Percentiles rank a stretch among this genome's conserved stretches.
phyloP scores from a whole-genome alignment of 805 yeast species.

The Pichia heedii region DNA sequence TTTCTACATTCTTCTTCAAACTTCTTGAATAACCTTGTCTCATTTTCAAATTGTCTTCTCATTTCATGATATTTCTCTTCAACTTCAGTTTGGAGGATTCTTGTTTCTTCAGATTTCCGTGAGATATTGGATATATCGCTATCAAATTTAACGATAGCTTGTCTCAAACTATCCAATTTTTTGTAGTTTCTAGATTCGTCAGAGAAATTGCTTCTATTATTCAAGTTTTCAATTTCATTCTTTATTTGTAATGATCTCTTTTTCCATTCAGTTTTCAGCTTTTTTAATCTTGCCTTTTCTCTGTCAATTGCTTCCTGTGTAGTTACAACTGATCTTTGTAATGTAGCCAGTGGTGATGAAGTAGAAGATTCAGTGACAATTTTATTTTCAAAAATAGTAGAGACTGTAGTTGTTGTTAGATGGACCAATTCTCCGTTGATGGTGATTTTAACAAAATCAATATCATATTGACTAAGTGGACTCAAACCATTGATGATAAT shows the following conservation, averaged over 20 bases:
- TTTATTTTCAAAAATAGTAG: conserved; percentile 27
- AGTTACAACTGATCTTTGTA: conserved; percentile 56
- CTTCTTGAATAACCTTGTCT: conserved; percentile 24
- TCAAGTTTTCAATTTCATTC: conserved; percentile 48
- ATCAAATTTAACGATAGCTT: conserved; percentile 33
- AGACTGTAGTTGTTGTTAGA: conserved; percentile 26
- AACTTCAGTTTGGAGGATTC: conserved; percentile 30
- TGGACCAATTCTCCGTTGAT: conserved; percentile 23
- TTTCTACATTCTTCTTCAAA: conserved; percentile 24
- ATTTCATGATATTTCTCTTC: conserved; percentile 31
- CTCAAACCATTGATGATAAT: conserved; percentile 58
- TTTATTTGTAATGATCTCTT: conserved; percentile 43
- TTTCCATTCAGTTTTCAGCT: conserved; percentile 47
- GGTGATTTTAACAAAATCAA: conserved; percentile 35
- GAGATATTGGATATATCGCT: conserved; percentile 28
- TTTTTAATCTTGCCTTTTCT: conserved; percentile 49
- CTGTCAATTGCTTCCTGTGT: conserved; percentile 51
- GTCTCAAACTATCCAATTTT: conserved; percentile 43
- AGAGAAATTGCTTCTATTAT: conserved; percentile 36
- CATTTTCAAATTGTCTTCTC: conserved; percentile 31
- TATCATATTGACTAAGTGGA: conserved; percentile 55
- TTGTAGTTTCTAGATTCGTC: conserved; percentile 50
- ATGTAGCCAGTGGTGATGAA: conserved; percentile 50
- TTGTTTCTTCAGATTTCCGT: conserved; percentile 27
- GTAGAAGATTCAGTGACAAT: conserved; percentile 27